Conservation (phyloP, 768 basidiomycete genomes). For the Hericium rajendrae region DNA sequence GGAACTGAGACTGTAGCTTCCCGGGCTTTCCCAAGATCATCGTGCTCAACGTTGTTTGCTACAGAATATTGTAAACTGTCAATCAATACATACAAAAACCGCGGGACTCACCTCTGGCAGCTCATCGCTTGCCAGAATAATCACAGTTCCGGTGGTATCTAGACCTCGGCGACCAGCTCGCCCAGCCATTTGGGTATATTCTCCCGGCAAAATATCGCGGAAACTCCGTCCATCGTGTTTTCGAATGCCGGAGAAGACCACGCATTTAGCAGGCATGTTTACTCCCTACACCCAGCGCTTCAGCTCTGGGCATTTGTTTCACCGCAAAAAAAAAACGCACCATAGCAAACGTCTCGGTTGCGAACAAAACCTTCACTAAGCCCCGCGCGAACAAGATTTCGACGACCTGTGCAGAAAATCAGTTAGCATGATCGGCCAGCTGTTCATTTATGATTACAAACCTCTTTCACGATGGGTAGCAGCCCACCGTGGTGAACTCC, state of each 20-base stretch:
- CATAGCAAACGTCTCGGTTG: constrained; percentile 99
- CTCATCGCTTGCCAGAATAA: constrained; percentile 77
- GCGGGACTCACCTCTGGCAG: constrained; percentile 67
- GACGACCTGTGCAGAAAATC: constrained; percentile 52
- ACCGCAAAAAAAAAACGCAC: constrained; percentile 30
- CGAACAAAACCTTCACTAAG: constrained; percentile 92
- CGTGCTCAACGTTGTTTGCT: constrained; percentile 67
- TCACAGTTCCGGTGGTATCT: constrained; percentile 91
- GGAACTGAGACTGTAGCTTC: constrained; percentile 91
- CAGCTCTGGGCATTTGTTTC: background rate
- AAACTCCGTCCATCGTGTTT: constrained; percentile 95
- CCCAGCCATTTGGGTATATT: constrained; percentile 99
- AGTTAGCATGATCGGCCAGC: background rate
- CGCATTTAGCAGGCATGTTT: constrained; percentile 97
- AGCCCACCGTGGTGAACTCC: constrained; percentile 97
- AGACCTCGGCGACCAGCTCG: constrained; percentile 94
- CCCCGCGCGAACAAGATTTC: constrained; percentile 95
- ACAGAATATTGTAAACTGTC: background rate
- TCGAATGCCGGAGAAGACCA: constrained; percentile 89
- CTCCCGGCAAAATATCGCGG: constrained; percentile 82
- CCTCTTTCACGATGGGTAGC: constrained; percentile 95
- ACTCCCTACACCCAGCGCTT: constrained; percentile 62
- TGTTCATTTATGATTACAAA: constrained; percentile 21
- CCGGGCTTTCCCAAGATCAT: constrained; percentile 96
- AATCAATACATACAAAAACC: background rate